Evolutionary conservation across 768 basidiomycete genomes (phyloP), one percentile per base, ranked within the genome.

Genomic region (Suillus placidus): DNA sequence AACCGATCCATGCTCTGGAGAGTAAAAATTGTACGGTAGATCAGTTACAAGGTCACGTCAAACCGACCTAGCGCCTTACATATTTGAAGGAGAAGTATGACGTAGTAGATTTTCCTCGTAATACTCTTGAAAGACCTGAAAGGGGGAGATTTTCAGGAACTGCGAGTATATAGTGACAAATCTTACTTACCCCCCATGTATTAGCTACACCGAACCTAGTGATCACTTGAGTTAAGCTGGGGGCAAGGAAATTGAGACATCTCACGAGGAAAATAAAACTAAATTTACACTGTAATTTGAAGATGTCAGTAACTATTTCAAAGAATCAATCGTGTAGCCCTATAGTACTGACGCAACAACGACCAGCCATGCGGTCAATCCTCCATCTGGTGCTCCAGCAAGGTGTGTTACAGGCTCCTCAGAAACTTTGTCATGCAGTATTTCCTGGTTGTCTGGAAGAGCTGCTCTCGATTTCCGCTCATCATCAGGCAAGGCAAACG

Each of bases 1-100:
- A 93, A 6, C 92, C 91, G 40, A 93, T 93, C 91, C 91, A 93
- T 51, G 91, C 85, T 54, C 91, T 92, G 66, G 30, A n/a, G 60
- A 66, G 8, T 16, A n/a, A 42, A 69, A 40, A 67, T 30, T 43
- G 7, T 20, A 37, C 10, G 8, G 32, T 35, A 30, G 3, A 20
- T 26, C 23, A n/a, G 13, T 47, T 14, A 37, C 1, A 4, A 20
- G 4, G 18, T 14, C 10, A 16, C 37, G 6, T 42, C 18, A 13
- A 60, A 30, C 18, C 6, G 6, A 20, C 38, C 14, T 20, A 42
- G 6, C 38, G 16, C 32, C 84, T 66, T 72, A 89, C 89, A 91
- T 92, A n/a, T 74, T 82, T 14, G 91, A 92, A 4, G 89, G 82
- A 6, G 84, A 81, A 1, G 81, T 79, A 35, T 81, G 68, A 1